Base-by-base conservation (phyloP, 2,329 filamentous ascomycete species). In the Epichloe sibirici region DNA sequence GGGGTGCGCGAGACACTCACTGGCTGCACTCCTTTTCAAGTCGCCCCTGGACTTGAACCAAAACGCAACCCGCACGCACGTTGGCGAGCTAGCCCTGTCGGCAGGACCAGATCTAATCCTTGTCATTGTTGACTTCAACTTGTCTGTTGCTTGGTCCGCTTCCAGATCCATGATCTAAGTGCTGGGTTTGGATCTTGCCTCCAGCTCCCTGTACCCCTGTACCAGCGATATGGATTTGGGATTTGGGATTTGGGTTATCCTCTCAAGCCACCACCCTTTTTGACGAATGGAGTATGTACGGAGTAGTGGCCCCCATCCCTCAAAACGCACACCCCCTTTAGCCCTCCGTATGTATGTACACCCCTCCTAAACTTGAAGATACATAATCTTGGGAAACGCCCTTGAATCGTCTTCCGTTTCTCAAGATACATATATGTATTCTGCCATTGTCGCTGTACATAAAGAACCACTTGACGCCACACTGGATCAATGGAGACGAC, bases 131-230 rank as follows among this genome's bases (percentile, higher is more conserved):
- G 43, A 48, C 40, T 23, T 48, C 59, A 59, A 56, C 59, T 54
- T 58, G 63, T 58, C 60, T 57, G 61, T 57, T 59, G 57, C 57
- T 57, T 54, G 66, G 58, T 61, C 68, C 68, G 69, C 68, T 60
- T 59, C 55, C 49, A 67, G 63, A 66, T 68, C 66, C 65, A 61
- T 66, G 64, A 54, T 49, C 53, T 50, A 42, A 45, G 46, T 44
- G 28, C 48, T 47, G 58, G 61, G 64, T 63, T 64, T 56, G 65
- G 52, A 64, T 66, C 64, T 66, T 61, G 64, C 44, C 59, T 60
- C 59, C 58, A 56, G 57, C 34, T 40, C 35, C 63, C 65, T 60
- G 63, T 25, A 58, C 59, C 59, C 59, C 56, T 57, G 59, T 61
- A 55, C 61, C 63, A 63, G 49, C 53, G 53, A 55, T 42, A 17